Evolutionary conservation across 805 yeast species (phyloP).

Genomic region (Kuraishia capsulata): DNA sequence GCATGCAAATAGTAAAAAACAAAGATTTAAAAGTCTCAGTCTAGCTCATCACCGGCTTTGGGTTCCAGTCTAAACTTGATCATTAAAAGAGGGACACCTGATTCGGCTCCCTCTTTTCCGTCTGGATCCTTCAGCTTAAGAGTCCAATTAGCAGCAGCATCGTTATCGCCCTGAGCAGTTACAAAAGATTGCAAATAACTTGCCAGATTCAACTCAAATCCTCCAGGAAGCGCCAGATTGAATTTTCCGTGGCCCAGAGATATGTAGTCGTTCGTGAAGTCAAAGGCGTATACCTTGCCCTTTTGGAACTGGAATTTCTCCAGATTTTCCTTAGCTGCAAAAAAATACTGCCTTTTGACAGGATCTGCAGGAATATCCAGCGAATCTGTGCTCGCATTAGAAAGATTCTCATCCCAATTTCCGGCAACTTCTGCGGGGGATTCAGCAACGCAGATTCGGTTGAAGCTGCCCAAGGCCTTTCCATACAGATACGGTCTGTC

Average conservation of each 20-base stretch:
- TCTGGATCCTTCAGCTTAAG: neutral
- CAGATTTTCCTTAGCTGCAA: conserved; percentile 28
- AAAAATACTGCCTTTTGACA: conserved; percentile 33
- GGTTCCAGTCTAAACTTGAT: neutral
- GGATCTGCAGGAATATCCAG: conserved; percentile 23
- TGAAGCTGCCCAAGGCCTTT: conserved; percentile 47
- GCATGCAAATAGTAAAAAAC: too few species aligned
- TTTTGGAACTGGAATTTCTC: conserved; percentile 26
- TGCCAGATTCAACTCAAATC: conserved; percentile 7
- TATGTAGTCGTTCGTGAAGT: conserved; percentile 6
- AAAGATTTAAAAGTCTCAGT: too few species aligned
- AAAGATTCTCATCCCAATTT: conserved; percentile 14
- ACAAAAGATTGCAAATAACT: conserved; percentile 2
- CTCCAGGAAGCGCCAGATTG: conserved; percentile 6
- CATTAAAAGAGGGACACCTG: neutral
- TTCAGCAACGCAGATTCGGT: conserved; percentile 27
- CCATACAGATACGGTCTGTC: conserved; percentile 61
- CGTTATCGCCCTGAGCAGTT: neutral
- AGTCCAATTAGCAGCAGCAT: neutral
- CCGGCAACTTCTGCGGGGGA: conserved; percentile 10
- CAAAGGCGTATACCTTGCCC: conserved; percentile 4
- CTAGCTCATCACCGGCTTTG: too few species aligned
- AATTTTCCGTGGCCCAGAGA: conserved; percentile 7
- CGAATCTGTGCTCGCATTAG: conserved; percentile 11
- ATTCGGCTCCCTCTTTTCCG: neutral